Evolutionary conservation across 176 grass and related monocot species (phyloP), one percentile per base, ranked within the genome.

Genomic region (Avena eriantha): DNA sequence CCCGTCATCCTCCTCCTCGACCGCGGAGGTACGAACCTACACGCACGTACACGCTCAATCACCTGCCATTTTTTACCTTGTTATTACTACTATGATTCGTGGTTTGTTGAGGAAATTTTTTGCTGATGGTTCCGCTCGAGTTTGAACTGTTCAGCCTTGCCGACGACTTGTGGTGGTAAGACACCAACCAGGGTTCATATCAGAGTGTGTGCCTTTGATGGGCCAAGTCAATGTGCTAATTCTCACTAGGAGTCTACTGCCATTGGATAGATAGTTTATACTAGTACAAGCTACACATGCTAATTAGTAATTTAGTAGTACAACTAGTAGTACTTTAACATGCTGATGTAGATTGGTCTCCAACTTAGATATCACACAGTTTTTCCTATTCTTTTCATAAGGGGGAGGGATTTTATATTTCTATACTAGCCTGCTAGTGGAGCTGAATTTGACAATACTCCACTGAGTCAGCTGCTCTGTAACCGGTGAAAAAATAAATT

Each of bases 1-100:
- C 94, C 97, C 0, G 90, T 94, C 71, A 87, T 99, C 86, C 97
- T 99, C 43, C 88, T 99, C 26, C 92, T 99, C 8, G 93, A 99
- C 55, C 94, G 97, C 35, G 97, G 97, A 94, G 97, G 97, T 96
- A 70, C 51, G 4, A 17, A 13, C 47, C 10, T 49, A 48, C 34
- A 35, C 34, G 34, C 45, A 9, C 8, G 47, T 5, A 6, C 46
- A 4, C 4, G 61, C 61, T 65, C 33, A 14, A 0, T 43, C 19
- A 47, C 48, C 72, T 35, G 23, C 0, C 21, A 7, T 19, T 8
- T 10, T 19, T 54, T 17, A 3, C 34, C 5, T 29, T 64, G 35
- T 35, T n/a, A n/a, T n/a, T n/a, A n/a, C n/a, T 39, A 4, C 7
- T 39, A 39, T 39, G 4, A 39, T 39, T 39, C 36, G 4, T 39